Conservation (phyloP, 768 basidiomycete species). For the Wakefieldia striispora region DNA sequence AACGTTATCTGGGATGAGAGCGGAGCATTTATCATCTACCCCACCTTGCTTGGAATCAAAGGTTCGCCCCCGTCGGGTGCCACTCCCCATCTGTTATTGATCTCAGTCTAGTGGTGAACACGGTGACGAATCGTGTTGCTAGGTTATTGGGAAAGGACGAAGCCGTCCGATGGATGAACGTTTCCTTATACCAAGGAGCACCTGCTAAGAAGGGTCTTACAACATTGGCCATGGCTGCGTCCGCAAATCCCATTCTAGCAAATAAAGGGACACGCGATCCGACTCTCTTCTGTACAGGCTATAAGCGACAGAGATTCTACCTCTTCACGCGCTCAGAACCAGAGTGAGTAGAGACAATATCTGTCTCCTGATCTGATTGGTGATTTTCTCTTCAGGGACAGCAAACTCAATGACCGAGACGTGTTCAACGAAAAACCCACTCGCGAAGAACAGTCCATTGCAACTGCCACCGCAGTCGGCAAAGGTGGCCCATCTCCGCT, state of each 20-base stretch:
- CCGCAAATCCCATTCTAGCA: slow-evolving; percentile 90
- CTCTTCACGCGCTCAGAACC: slow-evolving; percentile 90
- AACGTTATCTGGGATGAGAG: slow-evolving; percentile 98
- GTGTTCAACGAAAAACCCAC: slow-evolving; percentile 98
- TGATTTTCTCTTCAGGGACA: slow-evolving; percentile 52
- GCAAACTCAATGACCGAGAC: slow-evolving; percentile 86
- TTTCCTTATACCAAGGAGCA: slow-evolving; percentile 90
- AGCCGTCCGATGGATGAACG: slow-evolving; percentile 82
- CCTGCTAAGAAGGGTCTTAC: slow-evolving; percentile 84
- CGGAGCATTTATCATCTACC: slow-evolving; percentile 91
- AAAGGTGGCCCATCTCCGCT: slow-evolving; percentile 63
- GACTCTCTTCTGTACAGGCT: slow-evolving; percentile 89
- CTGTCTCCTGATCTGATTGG: not conserved
- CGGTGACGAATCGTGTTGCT: slow-evolving; percentile 88
- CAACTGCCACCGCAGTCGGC: slow-evolving; percentile 52
- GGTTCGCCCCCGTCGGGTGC: slow-evolving; percentile 45
- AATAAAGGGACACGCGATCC: slow-evolving; percentile 85
- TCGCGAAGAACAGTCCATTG: slow-evolving; percentile 90
- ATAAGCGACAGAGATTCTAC: slow-evolving; percentile 91
- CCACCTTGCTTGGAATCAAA: slow-evolving; percentile 93
- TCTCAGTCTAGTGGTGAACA: slow-evolving; percentile 75
- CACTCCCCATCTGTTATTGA: not conserved
- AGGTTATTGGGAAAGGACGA: slow-evolving; percentile 93
- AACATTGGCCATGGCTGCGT: slow-evolving; percentile 93
- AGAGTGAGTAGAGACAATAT: slow-evolving; percentile 56